phyloP scores from a whole-genome alignment of 495 filamentous ascomycete genomes.

The Hypoxylon lenormandii region DNA sequence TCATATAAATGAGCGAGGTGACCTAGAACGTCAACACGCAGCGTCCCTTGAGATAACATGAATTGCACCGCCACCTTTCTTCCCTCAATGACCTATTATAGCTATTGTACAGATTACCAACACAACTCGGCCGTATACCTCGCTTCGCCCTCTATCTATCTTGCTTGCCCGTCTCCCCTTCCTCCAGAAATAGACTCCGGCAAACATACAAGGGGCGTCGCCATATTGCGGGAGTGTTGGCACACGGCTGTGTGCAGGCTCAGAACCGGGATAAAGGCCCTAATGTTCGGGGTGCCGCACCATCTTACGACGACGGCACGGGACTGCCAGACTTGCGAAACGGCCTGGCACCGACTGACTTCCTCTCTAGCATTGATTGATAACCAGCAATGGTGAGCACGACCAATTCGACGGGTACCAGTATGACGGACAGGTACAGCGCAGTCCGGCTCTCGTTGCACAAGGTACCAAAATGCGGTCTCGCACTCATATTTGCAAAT shows the following conservation, averaged over 20 bases:
- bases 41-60: constrained; percentile 36
- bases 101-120: constrained; percentile 42
- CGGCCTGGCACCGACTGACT: constrained; percentile 34
- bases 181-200: constrained; percentile 3
- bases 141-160: constrained; percentile 5
- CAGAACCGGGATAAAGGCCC: neutral
- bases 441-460: constrained; percentile 64
- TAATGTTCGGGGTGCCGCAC: neutral
- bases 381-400: constrained; percentile 57
- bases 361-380: constrained; percentile 55
- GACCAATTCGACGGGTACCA: constrained; percentile 64
- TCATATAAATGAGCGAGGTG: constrained; percentile 31
- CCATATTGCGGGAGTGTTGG: constrained; percentile 11
- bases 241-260: constrained; percentile 22
- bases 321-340: constrained; percentile 47
- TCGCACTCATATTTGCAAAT: constrained; percentile 56
- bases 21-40: constrained; percentile 38
- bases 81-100: constrained; percentile 24
- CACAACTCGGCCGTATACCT: constrained; percentile 21
- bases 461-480: constrained; percentile 63
- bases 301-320: constrained; percentile 42
- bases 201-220: constrained; percentile 10
- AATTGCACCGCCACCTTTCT: constrained; percentile 31
- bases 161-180: constrained; percentile 18
- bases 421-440: constrained; percentile 63